These are phyloP conservation scores for Sarcomyxa edulis DNA, from an alignment of 768 basidiomycete genomes.

Conservation along the genomic window DNA sequence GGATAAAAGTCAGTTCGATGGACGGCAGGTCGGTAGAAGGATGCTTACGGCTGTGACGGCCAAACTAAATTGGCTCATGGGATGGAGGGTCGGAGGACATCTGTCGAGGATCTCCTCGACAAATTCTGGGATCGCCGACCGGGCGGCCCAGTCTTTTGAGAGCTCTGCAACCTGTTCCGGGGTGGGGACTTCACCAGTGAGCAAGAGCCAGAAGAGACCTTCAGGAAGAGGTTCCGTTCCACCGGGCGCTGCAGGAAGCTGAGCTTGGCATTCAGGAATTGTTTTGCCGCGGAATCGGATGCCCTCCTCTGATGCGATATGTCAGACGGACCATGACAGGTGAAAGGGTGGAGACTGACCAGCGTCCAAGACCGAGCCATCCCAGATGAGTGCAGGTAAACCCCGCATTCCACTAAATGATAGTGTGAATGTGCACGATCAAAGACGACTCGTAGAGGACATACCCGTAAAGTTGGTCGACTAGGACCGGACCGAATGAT, in stretches of 20 bases:
- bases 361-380: slow-evolving; percentile 94
- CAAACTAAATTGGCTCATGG: slow-evolving; percentile 97
- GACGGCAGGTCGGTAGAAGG: slow-evolving; percentile 1
- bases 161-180: slow-evolving; percentile 82
- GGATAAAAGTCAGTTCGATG: slow-evolving; percentile 4
- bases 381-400: slow-evolving; percentile 94
- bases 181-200: slow-evolving; percentile 94
- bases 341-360: slow-evolving; percentile 36
- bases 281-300: slow-evolving; percentile 98
- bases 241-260: slow-evolving; percentile 84
- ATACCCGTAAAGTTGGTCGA: slow-evolving; percentile 88
- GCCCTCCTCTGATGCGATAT: slow-evolving; percentile 66
- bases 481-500: slow-evolving; percentile 85
- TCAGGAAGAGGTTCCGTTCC: slow-evolving; percentile 92
- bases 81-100: slow-evolving; percentile 90
- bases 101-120: slow-evolving; percentile 96
- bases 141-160: slow-evolving; percentile 92
- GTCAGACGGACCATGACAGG: slow-evolving; percentile 6
- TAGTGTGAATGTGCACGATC: slow-evolving; percentile 6
- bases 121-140: slow-evolving; percentile 85
- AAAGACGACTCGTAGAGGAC: slow-evolving; percentile 10
- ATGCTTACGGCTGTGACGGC: slow-evolving; percentile 83
- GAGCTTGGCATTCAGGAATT: slow-evolving; percentile 82
- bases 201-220: slow-evolving; percentile 90
- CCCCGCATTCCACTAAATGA: slow-evolving; percentile 74